A percentile compares a stretch with the other conserved stretches of the same genome.
Evolutionary conservation across 305 asterid genomes (phyloP).

Genomic region (Rubia balearica): DNA sequence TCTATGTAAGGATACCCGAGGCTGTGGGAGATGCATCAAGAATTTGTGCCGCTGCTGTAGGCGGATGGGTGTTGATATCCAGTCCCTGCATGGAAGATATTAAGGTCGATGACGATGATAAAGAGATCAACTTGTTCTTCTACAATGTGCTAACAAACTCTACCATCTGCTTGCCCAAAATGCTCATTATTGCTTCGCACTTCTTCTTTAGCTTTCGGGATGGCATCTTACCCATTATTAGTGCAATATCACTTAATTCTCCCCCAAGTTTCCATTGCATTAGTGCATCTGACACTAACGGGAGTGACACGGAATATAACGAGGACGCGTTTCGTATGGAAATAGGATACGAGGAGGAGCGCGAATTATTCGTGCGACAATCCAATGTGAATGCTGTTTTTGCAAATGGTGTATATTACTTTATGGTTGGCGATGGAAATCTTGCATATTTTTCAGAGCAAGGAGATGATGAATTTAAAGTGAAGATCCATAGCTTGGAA

Average conservation of each 20-base stretch:
- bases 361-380: background rate
- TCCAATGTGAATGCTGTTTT: background rate
- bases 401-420: background rate
- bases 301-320: background rate
- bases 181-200: background rate
- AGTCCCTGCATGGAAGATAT: background rate
- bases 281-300: no score
- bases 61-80: background rate
- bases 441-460: background rate
- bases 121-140: background rate
- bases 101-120: background rate
- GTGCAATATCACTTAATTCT: no score
- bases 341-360: background rate
- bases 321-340: accelerated
- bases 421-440: background rate
- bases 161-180: background rate
- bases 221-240: no score
- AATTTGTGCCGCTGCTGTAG: background rate
- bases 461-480: no score
- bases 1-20: background rate
- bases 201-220: background rate
- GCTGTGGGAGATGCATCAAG: background rate
- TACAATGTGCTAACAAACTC: background rate
- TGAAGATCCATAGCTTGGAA: background rate
- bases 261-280: no score